These are phyloP conservation scores for Pelargonium myrrhifolium DNA, from an alignment of 441 rosid genomes.

Conservation along the genomic window DNA sequence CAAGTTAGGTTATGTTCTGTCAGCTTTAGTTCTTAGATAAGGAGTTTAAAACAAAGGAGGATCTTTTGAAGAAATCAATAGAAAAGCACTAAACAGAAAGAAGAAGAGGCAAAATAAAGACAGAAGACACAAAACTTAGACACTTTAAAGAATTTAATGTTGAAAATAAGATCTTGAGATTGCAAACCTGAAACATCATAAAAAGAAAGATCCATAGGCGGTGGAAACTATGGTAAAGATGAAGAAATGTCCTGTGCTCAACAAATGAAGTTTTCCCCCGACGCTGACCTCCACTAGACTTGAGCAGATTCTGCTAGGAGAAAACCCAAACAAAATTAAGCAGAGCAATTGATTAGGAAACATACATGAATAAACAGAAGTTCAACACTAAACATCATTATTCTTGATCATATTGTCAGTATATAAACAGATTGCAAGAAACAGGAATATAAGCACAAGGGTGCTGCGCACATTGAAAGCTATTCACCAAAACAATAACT, in stretches of 20 bases:
- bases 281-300: constrained; percentile 52
- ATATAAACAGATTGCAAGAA: neutral
- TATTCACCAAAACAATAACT: neutral
- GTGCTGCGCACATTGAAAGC: neutral
- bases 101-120: no score
- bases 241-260: constrained; percentile 92
- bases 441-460: neutral
- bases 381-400: neutral
- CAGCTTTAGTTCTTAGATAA: no score
- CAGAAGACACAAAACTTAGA: no score
- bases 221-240: constrained; percentile 96
- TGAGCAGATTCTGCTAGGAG: constrained; percentile 52
- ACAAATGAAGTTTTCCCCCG: constrained; percentile 97
- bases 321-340: constrained; percentile 3
- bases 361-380: neutral
- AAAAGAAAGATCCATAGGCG: constrained; percentile 95
- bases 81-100: no score
- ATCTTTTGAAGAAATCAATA: no score
- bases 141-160: neutral
- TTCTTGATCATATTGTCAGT: neutral
- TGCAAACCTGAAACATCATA: constrained; percentile 96
- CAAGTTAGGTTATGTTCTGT: no score
- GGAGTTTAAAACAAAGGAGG: no score
- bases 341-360: constrained; percentile 9
- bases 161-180: constrained; percentile 7